Base-by-base conservation (phyloP, 2,329 filamentous ascomycete genomes). In the Pseudocercospora fuligena region DNA sequence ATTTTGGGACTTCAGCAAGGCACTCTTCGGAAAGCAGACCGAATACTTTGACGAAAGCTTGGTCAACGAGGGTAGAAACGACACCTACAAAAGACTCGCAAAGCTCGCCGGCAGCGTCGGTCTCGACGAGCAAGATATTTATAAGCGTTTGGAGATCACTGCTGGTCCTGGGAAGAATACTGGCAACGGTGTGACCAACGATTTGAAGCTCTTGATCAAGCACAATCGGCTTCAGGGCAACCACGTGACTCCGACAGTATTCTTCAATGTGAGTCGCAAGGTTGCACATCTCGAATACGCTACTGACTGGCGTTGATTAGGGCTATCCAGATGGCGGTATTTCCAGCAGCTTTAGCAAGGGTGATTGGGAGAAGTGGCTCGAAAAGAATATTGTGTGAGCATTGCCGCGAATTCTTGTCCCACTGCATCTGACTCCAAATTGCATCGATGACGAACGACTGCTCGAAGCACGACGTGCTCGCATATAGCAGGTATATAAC, bases 231-330 rank as follows among this genome's bases (percentile, higher is more conserved):
- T 95, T 72, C 86, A 92, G 8, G 91, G 94, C 12, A 88, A 97
- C 51, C 94, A 98, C 82, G 92, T 97, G 47, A 94, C 92, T 49
- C 94, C 94, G 1, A 97, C 94, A 0, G 93, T 94, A 21, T 84
- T 97, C 59, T 94, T 96, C 78, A 89, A 98, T 79, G 93, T 80
- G 68, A 47, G 58, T 60, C 19, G 12, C 33, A 33, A 19, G 46
- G 2, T 23, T 27, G 8, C 19, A 57, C n/a, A 27, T n/a, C 51
- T 11, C 33, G 5, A 19, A 21, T n/a, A 11, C 14, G 31, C 36
- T 25, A 23, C 2, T 29, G 62, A 63, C 70, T 75, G 58, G 76
- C 61, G 19, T 29, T 6, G 3, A 59, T 31, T 21, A 81, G 79
- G 80, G 94, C 0, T 87, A 96, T 25, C 89, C 96, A 59, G 91